Base-by-base conservation (phyloP, 2,329 filamentous ascomycete genomes). In the Fusarium luffae region DNA sequence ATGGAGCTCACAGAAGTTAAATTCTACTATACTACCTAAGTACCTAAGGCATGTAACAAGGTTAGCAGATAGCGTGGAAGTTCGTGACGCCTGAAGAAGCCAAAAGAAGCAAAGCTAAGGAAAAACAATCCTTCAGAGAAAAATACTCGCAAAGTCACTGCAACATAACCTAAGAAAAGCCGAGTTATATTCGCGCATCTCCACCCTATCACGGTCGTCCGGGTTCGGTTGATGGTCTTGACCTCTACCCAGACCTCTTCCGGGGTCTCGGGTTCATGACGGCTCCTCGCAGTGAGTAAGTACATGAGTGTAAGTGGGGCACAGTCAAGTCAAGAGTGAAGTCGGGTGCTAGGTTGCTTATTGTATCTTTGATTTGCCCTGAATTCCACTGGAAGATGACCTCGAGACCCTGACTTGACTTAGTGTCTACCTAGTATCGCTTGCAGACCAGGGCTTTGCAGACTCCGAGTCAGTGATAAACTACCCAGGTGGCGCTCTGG, bases 131-230 rank as follows among this genome's bases (percentile, higher is more conserved):
- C 10, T 16, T 10, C 30, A 19, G 41, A 55, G 44, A 19, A 19
- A 50, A 42, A 43, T 23, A 18, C n/a, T 49, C 19, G 23, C 46
- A 70, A 55, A 54, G 52, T 41, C 19, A 65, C 13, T 49, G 37
- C 32, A 46, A 54, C 28, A 21, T 25, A 27, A 25, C 48, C 37
- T 30, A 46, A 54, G 50, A 61, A 68, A 59, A 74, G 73, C 74
- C 76, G 75, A 76, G 67, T 74, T 74, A 78, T 78, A 78, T 79
- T 79, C 77, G 77, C 76, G 77, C 77, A 78, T 73, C 75, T 70
- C 77, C 77, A 78, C 77, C 70, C 66, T 61, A 68, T 75, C 60
- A 75, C 59, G 65, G 71, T 60, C 48, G 42, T 65, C 54, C 63
- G 67, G 71, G 52, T 58, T 57, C 40, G 40, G 63, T 52, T 63